Evolutionary conservation across 2,329 filamentous ascomycete genomes (phyloP).

Genomic region (Corniculantispora saksenae): DNA sequence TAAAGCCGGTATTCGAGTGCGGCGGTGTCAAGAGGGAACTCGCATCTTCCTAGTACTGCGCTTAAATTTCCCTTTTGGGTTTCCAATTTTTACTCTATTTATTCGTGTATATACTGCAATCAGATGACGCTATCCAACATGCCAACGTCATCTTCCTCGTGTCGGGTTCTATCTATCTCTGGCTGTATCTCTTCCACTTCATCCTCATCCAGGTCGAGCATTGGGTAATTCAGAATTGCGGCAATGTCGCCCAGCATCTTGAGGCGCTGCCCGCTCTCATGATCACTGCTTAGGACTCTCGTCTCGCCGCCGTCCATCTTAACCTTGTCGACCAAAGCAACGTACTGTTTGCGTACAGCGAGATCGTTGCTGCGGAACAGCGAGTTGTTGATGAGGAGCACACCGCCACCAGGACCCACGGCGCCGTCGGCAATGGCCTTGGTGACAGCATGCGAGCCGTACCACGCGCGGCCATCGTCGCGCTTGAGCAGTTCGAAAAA

Average conservation of each 20-base stretch:
- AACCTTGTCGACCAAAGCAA: constrained; percentile 85
- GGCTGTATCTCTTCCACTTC: constrained; percentile 43
- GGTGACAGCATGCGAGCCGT: constrained; percentile 80
- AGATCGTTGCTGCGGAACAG: constrained; percentile 85
- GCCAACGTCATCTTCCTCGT: constrained; percentile 31
- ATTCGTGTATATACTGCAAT: not conserved
- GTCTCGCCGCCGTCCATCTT: constrained; percentile 83
- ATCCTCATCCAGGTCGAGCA: constrained; percentile 77
- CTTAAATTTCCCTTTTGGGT: not conserved
- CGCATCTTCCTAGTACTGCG: too few relatives aligned
- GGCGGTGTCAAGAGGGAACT: too few relatives aligned
- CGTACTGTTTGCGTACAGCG: constrained; percentile 74
- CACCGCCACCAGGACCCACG: constrained; percentile 81
- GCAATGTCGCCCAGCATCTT: constrained; percentile 85
- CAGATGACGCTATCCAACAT: constrained; percentile 39
- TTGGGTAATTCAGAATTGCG: constrained; percentile 85
- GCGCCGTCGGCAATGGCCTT: constrained; percentile 83
- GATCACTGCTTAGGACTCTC: constrained; percentile 84
- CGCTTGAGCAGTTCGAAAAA: constrained; percentile 76
- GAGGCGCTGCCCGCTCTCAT: constrained; percentile 87
- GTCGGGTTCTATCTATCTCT: constrained; percentile 21
- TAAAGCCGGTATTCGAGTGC: too few relatives aligned
- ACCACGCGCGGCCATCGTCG: constrained; percentile 89
- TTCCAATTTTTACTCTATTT: not conserved
- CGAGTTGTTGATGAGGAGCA: constrained; percentile 82